A percentile compares a stretch with the other conserved stretches of the same genome.
Conservation (phyloP, 352 stramenopile species). For the Globisporangium yorkense region DNA sequence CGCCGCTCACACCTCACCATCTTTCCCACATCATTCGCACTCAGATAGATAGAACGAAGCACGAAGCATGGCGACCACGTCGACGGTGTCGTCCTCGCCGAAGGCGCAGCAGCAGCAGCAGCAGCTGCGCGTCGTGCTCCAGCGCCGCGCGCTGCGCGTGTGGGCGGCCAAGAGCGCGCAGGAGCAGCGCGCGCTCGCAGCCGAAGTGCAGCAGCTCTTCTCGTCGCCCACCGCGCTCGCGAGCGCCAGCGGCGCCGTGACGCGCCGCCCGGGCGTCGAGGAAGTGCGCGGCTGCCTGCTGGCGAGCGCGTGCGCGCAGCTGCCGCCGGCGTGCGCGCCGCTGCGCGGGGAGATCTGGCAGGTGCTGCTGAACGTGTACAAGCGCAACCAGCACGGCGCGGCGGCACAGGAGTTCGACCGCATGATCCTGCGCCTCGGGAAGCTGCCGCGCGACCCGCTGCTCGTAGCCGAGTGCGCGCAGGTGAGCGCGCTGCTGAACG, state of each 20-base stretch:
- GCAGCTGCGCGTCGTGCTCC: constrained; percentile 35
- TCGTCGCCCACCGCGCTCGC: constrained; percentile 27
- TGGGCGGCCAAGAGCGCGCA: constrained; percentile 55
- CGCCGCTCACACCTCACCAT: too few species aligned
- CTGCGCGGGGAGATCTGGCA: constrained; percentile 77
- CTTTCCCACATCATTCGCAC: too few species aligned
- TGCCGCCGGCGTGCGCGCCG: constrained; percentile 42
- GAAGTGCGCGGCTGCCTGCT: constrained; percentile 64
- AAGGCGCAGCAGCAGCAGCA: not conserved
- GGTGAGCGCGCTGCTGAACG: constrained; percentile 32
- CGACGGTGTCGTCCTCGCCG: constrained; percentile 12
- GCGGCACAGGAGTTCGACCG: constrained; percentile 69
- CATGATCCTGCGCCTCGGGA: constrained; percentile 56
- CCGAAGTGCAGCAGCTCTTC: constrained; percentile 57
- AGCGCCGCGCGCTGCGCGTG: constrained; percentile 43
- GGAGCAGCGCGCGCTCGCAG: constrained; percentile 45
- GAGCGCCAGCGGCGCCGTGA: constrained; percentile 32
- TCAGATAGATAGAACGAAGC: too few species aligned
- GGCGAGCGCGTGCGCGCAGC: constrained; percentile 31
- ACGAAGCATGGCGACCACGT: constrained; percentile 27
- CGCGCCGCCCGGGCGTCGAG: constrained; percentile 65
- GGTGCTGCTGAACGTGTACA: constrained; percentile 77
- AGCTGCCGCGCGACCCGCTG: constrained; percentile 56
- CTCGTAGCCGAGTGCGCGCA: constrained; percentile 50
- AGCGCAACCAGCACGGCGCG: constrained; percentile 65